Conservation (phyloP, 164 flowering plant genomes). For the Paratinospora sagittata region DNA sequence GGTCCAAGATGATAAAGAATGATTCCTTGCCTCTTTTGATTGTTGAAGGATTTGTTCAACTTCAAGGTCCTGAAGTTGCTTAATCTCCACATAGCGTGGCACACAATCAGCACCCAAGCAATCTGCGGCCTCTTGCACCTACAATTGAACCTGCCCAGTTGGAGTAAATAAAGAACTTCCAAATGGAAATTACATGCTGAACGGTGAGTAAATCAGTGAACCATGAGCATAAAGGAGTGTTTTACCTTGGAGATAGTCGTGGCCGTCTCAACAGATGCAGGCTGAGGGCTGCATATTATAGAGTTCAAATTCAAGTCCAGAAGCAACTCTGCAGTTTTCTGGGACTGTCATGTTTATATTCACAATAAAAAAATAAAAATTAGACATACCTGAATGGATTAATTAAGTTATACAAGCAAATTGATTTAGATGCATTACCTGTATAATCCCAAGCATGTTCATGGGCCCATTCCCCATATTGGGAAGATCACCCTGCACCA, state of each 20-base stretch:
- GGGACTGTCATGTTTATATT: slow-evolving; percentile 46
- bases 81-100: slow-evolving; percentile 73
- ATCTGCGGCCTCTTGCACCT: slow-evolving; percentile 98
- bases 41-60: slow-evolving; percentile 39
- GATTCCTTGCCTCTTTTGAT: slow-evolving; percentile 37
- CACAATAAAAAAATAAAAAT: slow-evolving; percentile 8
- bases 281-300: slow-evolving; percentile 51
- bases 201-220: neutral
- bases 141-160: slow-evolving; percentile 13
- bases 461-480: slow-evolving; percentile 37
- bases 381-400: neutral
- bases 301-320: slow-evolving; percentile 71
- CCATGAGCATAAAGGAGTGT: slow-evolving; percentile 5
- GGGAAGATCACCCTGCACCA: slow-evolving; percentile 33
- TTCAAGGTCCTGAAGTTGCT: slow-evolving; percentile 54
- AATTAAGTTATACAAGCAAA: slow-evolving; percentile 5
- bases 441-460: slow-evolving; percentile 81
- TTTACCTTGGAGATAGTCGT: slow-evolving; percentile 57
- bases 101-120: slow-evolving; percentile 83
- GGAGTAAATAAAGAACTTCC: slow-evolving; percentile 7
- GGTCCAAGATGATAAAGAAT: neutral
- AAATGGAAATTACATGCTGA: neutral
- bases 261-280: slow-evolving; percentile 62
- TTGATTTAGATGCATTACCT: slow-evolving; percentile 36
- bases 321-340: slow-evolving; percentile 90